A percentile compares a stretch with the other conserved stretches of the same genome.
Evolutionary conservation across 257 asterid species (phyloP).

Genomic region (Paulownia fortunei): DNA sequence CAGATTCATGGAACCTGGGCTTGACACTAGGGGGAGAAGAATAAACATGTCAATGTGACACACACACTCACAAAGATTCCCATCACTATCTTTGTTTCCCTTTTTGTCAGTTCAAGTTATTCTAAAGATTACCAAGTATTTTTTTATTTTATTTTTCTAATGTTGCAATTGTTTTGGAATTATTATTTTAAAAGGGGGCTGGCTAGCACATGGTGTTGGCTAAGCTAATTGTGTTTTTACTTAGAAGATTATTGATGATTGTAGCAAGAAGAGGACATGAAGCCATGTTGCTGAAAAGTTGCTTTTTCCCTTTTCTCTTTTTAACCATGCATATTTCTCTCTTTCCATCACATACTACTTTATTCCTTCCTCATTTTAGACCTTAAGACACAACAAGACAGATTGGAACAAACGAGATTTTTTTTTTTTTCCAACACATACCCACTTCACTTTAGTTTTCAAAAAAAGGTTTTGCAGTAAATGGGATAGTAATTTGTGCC

Average conservation of each 20-base stretch:
- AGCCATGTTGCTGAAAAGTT: conserved; percentile 50
- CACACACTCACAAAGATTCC: conserved; percentile 32
- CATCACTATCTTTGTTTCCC: conserved; percentile 17
- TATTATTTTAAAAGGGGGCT: conserved; percentile 27
- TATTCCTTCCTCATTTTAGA: conserved; percentile 39
- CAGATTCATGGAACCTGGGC: background rate
- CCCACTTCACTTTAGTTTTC: conserved; percentile 33
- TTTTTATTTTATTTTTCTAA: conserved; percentile 11
- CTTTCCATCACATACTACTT: conserved; percentile 29
- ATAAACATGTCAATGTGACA: conserved; percentile 9
- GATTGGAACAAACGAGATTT: conserved; percentile 32
- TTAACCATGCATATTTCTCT: conserved; percentile 22
- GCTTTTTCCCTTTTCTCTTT: conserved; percentile 38
- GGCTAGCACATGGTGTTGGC: conserved; percentile 47
- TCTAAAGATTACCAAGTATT: conserved; percentile 23
- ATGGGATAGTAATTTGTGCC: background rate
- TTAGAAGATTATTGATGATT: conserved; percentile 19
- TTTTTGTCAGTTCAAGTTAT: conserved; percentile 28
- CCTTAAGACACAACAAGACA: conserved; percentile 36
- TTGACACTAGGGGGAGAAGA: conserved; percentile 12
- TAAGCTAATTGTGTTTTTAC: conserved; percentile 6
- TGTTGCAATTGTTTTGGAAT: conserved; percentile 24
- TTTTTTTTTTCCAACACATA: conserved; percentile 29
- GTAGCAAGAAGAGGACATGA: conserved; percentile 31
- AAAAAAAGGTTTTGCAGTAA: background rate